A percentile compares a stretch with the other conserved stretches of the same genome.
phyloP scores from a whole-genome alignment of 345 rosid species.

The Aegle marmelos region DNA sequence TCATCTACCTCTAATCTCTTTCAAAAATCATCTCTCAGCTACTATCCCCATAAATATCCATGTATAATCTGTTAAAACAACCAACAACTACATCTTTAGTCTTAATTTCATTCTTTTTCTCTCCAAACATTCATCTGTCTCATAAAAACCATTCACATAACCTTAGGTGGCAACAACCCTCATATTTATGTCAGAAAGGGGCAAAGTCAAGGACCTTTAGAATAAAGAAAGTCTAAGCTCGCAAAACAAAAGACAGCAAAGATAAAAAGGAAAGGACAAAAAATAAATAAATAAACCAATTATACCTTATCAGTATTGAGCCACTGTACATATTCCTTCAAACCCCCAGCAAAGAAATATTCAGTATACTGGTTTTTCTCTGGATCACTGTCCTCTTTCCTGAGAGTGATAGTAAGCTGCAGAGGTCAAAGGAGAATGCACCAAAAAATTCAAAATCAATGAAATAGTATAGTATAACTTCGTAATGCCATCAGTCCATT shows the following conservation, averaged over 20 bases:
- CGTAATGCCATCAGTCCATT: background rate
- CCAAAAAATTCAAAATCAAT: background rate
- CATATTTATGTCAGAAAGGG: background rate
- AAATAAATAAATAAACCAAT: background rate
- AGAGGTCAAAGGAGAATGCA: conserved; percentile 15
- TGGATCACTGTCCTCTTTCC: conserved; percentile 54
- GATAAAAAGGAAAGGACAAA: background rate
- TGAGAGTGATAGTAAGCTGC: conserved; percentile 74
- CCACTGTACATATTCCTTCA: conserved; percentile 92
- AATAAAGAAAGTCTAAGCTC: background rate
- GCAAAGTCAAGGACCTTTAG: background rate
- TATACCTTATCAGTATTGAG: conserved; percentile 83
- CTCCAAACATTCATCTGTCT: background rate
- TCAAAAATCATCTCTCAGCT: background rate
- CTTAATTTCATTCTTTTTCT: background rate
- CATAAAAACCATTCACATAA: background rate
- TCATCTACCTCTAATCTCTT: background rate
- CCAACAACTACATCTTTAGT: background rate
- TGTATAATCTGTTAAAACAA: background rate
- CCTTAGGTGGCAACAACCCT: background rate
- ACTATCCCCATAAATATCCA: background rate
- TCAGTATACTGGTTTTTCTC: conserved; percentile 61
- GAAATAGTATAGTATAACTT: conserved; percentile 13
- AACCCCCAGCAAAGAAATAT: conserved; percentile 80
- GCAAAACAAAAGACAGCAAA: background rate